These are phyloP conservation scores for Coleophoma crateriformis DNA, from an alignment of 2,329 filamentous ascomycete species.

Conservation along the genomic window DNA sequence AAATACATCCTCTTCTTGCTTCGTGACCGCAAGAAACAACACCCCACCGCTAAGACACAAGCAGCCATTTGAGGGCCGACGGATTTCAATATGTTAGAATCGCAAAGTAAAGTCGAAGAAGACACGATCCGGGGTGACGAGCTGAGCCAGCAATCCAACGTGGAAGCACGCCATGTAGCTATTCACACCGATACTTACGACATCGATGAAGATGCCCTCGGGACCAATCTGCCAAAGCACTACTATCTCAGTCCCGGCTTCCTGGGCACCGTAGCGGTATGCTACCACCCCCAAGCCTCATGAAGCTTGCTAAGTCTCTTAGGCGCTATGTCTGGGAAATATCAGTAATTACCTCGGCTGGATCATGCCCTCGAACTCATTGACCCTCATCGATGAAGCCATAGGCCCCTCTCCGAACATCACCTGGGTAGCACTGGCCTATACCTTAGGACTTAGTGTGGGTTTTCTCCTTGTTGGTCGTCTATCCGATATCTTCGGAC, in stretches of 20 bases:
- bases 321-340: constrained; percentile 19
- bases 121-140: background rate
- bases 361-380: constrained; percentile 17
- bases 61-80: too few species aligned
- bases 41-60: too few species aligned
- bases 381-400: constrained; percentile 14
- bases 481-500: constrained; percentile 36
- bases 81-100: too few species aligned
- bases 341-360: constrained; percentile 18
- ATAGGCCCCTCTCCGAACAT: constrained; percentile 15
- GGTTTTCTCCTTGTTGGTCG: constrained; percentile 36
- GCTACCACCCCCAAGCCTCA: background rate
- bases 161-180: background rate
- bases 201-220: constrained; percentile 3
- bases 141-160: too few species aligned
- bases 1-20: too few species aligned
- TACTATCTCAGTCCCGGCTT: constrained; percentile 12
- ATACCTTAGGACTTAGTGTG: constrained; percentile 32
- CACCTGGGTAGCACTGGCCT: constrained; percentile 17
- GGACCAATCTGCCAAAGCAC: constrained; percentile 4
- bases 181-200: background rate
- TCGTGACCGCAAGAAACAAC: too few species aligned
- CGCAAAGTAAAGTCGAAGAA: too few species aligned
- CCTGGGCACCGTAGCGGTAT: constrained; percentile 12
- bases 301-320: background rate